These are phyloP conservation scores for Clarireedia sp. DNA, from an alignment of 2,329 filamentous ascomycete genomes.

Conservation along the genomic window DNA sequence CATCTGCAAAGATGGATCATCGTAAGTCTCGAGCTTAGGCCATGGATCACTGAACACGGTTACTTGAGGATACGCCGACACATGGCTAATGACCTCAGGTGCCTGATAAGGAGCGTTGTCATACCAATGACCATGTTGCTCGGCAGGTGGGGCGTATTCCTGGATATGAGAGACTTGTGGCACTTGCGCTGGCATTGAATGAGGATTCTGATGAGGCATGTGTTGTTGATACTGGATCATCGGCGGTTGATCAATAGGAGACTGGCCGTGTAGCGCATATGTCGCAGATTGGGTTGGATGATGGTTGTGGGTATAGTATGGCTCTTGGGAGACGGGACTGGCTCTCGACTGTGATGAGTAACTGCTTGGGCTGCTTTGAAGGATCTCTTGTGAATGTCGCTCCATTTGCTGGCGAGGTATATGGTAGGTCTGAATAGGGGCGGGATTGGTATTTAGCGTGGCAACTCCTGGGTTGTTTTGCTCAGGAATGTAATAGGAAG, in stretches of 20 bases:
- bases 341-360: conserved; percentile 49
- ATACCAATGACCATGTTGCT: conserved; percentile 47
- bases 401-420: conserved; percentile 31
- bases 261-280: conserved; percentile 41
- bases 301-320: conserved; percentile 45
- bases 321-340: conserved; percentile 45
- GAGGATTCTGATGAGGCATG: conserved; percentile 22
- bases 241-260: conserved; percentile 39
- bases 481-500: conserved; percentile 47
- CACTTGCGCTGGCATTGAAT: conserved; percentile 24
- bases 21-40: conserved; percentile 48
- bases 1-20: conserved; percentile 50
- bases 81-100: conserved; percentile 47
- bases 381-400: conserved; percentile 38
- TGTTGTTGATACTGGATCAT: conserved; percentile 32
- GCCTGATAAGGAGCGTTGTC: conserved; percentile 43
- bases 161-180: conserved; percentile 29
- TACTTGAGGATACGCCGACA: conserved; percentile 43
- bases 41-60: conserved; percentile 46
- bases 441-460: conserved; percentile 48
- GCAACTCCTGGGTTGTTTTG: conserved; percentile 54
- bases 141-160: conserved; percentile 33
- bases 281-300: conserved; percentile 40
- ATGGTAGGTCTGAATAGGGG: conserved; percentile 42
- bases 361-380: conserved; percentile 51